Evolutionary conservation across 176 grass and related monocot species (phyloP).

Genomic region (Eleusine indica): DNA sequence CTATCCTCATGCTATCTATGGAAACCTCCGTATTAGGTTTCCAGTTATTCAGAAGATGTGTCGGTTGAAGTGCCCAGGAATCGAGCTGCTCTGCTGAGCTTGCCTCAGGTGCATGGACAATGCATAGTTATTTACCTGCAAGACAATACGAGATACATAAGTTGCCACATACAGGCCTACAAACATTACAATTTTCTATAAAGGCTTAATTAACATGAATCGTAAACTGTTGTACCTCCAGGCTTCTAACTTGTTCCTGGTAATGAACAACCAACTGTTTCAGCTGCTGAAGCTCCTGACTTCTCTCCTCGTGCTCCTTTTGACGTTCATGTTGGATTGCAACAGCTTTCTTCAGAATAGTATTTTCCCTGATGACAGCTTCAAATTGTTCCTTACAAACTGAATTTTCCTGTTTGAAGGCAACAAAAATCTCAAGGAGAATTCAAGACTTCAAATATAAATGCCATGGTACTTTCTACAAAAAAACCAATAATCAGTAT

Average conservation of each 20-base stretch:
- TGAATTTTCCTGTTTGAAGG: slow-evolving; percentile 53
- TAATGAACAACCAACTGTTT: slow-evolving; percentile 70
- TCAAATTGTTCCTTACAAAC: slow-evolving; percentile 69
- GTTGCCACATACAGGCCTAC: neutral
- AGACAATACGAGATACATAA: slow-evolving; percentile 1
- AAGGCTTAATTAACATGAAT: neutral
- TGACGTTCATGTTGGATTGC: slow-evolving; percentile 76
- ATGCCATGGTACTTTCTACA: neutral
- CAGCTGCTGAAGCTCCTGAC: slow-evolving; percentile 62
- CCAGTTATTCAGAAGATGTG: slow-evolving; percentile 60
- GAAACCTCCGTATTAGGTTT: slow-evolving; percentile 18
- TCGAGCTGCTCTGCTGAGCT: slow-evolving; percentile 61
- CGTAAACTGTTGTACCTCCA: slow-evolving; percentile 53
- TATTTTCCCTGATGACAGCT: slow-evolving; percentile 53
- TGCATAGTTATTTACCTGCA: slow-evolving; percentile 73
- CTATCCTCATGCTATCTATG: slow-evolving; percentile 20
- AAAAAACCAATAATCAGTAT: neutral
- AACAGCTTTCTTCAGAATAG: slow-evolving; percentile 75
- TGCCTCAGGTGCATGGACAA: slow-evolving; percentile 73
- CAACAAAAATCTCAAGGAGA: slow-evolving; percentile 5
- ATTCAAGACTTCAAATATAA: neutral
- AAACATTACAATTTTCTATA: neutral
- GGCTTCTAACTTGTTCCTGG: slow-evolving; percentile 71
- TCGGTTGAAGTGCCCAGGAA: slow-evolving; percentile 58
- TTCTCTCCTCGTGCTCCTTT: slow-evolving; percentile 60